A percentile compares a stretch with the other conserved stretches of the same genome.
Evolutionary conservation across 2,329 filamentous ascomycete genomes (phyloP).

Genomic region (Alternaria sp.): DNA sequence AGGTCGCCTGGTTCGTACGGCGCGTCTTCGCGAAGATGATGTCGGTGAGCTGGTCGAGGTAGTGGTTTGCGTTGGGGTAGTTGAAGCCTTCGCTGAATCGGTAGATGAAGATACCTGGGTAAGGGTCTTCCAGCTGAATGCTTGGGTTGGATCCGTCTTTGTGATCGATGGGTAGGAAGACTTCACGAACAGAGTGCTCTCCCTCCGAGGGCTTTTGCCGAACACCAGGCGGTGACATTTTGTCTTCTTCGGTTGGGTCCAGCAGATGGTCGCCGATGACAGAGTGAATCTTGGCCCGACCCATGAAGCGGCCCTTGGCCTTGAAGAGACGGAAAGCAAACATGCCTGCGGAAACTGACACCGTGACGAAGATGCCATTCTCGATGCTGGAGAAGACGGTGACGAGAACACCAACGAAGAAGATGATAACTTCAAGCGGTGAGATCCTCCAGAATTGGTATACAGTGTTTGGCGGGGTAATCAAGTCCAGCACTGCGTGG

Average conservation of each 20-base stretch:
- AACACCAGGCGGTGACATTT: conserved; percentile 15
- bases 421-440: conserved; percentile 88
- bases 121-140: conserved; percentile 77
- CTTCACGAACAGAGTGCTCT: conserved; percentile 67
- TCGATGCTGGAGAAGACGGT: conserved; percentile 90
- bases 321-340: conserved; percentile 85
- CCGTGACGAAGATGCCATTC: conserved; percentile 88
- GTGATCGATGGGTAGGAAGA: conserved; percentile 88
- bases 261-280: conserved; percentile 75
- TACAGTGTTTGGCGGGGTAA: conserved; percentile 88
- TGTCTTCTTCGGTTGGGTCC: conserved; percentile 56
- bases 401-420: conserved; percentile 90
- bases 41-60: conserved; percentile 71
- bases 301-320: conserved; percentile 83
- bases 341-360: conserved; percentile 76
- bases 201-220: conserved; percentile 31
- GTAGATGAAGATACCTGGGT: conserved; percentile 96
- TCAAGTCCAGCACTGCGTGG: conserved; percentile 90
- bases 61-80: conserved; percentile 91
- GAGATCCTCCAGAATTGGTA: conserved; percentile 97
- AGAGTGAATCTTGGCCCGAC: conserved; percentile 83
- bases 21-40: conserved; percentile 67
- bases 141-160: conserved; percentile 87
- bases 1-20: conserved; percentile 75
- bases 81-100: conserved; percentile 95